Evolutionary conservation across 768 basidiomycete genomes (phyloP).

Genomic region (Scleroderma citrinum): DNA sequence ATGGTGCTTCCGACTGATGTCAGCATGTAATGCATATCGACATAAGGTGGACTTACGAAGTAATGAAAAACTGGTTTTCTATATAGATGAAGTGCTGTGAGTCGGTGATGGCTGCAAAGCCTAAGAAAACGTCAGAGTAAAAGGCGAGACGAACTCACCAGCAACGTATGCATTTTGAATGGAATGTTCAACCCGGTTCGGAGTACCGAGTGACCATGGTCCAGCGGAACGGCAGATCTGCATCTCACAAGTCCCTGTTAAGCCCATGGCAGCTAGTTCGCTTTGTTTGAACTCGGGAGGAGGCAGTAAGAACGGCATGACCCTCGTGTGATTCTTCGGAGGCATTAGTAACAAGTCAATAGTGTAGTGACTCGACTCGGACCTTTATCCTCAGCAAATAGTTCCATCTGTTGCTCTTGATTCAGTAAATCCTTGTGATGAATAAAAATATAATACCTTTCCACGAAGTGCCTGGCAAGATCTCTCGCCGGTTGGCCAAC

Average conservation of each 20-base stretch:
- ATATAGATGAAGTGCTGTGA: conserved; percentile 99
- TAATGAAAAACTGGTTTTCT: conserved; percentile 91
- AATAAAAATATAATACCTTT: conserved; percentile 48
- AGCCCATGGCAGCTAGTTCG: conserved; percentile 70
- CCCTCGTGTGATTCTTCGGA: conserved; percentile 77
- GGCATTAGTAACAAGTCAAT: not conserved
- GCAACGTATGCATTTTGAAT: conserved; percentile 93
- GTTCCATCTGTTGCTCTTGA: conserved; percentile 66
- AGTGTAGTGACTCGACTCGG: conserved; percentile 9
- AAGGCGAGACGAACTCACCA: conserved; percentile 38
- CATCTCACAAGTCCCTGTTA: conserved; percentile 94
- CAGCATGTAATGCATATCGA: not conserved
- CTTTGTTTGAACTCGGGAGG: conserved; percentile 85
- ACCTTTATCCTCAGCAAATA: conserved; percentile 90
- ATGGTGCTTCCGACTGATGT: conserved; percentile 49
- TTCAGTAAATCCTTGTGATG: conserved; percentile 2
- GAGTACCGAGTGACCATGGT: conserved; percentile 94
- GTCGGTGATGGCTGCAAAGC: conserved; percentile 68
- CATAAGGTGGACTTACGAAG: conserved; percentile 52
- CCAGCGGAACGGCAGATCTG: conserved; percentile 95
- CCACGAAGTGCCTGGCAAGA: conserved; percentile 88
- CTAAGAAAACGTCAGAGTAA: not conserved
- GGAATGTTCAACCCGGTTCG: conserved; percentile 78
- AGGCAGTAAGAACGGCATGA: conserved; percentile 91
- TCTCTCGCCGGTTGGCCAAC: conserved; percentile 96